These are phyloP conservation scores for Sphaceloma murrayae DNA, from an alignment of 2,329 filamentous ascomycete genomes.

Conservation along the genomic window DNA sequence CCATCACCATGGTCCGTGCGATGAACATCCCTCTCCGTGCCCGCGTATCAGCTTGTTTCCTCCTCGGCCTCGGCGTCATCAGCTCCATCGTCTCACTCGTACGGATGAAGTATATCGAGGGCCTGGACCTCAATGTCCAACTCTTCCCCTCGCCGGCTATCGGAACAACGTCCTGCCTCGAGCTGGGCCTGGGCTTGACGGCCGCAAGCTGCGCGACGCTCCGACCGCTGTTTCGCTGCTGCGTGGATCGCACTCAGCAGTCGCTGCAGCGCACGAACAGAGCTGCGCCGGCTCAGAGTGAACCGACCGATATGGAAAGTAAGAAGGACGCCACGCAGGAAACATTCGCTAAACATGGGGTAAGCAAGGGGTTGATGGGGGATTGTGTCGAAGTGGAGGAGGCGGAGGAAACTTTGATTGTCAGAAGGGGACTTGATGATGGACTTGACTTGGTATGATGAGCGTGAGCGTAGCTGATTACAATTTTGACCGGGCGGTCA, in stretches of 20 bases:
- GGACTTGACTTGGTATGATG: too few species aligned
- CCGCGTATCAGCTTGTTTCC: conserved; percentile 33
- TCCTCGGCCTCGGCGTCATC: conserved; percentile 32
- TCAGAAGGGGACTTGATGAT: not conserved
- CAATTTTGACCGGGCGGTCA: too few species aligned
- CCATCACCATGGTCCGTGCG: conserved; percentile 33
- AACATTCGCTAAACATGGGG: conserved; percentile 9
- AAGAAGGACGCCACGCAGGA: not conserved
- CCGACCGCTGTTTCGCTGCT: conserved; percentile 26
- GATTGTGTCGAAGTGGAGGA: conserved; percentile 5
- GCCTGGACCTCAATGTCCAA: conserved; percentile 18
- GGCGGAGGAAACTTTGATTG: not conserved
- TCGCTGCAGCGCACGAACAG: not conserved
- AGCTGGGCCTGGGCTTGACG: conserved; percentile 28
- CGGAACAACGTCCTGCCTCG: conserved; percentile 26
- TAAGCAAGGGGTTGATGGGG: conserved; percentile 6
- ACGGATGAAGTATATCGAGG: conserved; percentile 21
- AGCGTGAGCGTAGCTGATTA: too few species aligned
- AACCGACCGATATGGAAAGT: not conserved
- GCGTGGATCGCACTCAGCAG: conserved; percentile 14
- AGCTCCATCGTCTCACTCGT: conserved; percentile 23
- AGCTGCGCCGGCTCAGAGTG: not conserved
- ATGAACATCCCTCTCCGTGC: conserved; percentile 33
- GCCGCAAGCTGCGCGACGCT: conserved; percentile 29
- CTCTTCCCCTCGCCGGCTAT: conserved; percentile 24